Evolutionary conservation across 2,329 filamentous ascomycete species (phyloP).

Genomic region (Akanthomyces lecanii): DNA sequence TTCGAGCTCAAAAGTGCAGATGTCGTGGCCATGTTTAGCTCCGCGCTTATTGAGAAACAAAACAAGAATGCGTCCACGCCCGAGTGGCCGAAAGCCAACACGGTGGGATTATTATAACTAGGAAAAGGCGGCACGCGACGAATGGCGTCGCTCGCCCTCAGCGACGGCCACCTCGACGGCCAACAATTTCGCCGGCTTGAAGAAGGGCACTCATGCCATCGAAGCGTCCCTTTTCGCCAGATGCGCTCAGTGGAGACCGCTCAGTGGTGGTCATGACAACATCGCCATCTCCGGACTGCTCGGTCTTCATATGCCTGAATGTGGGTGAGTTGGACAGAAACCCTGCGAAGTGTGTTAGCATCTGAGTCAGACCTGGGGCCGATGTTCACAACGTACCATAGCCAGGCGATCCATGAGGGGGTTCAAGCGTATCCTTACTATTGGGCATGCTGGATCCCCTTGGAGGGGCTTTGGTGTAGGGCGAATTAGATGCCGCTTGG

Average conservation of each 20-base stretch:
- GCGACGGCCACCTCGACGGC: conserved; percentile 32
- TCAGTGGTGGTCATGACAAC: conserved; percentile 30
- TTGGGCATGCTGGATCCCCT: conserved; percentile 18
- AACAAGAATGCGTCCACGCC: background rate
- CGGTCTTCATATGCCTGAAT: conserved; percentile 29
- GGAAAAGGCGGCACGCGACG: too few relatives aligned
- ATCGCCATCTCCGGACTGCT: conserved; percentile 28
- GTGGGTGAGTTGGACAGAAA: conserved; percentile 32
- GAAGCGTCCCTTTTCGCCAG: conserved; percentile 31
- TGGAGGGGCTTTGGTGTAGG: conserved; percentile 14
- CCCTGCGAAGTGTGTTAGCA: conserved; percentile 30
- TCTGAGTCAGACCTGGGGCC: conserved; percentile 17
- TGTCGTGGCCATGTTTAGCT: background rate
- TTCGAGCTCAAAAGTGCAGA: background rate
- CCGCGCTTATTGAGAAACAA: background rate
- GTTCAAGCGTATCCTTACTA: conserved; percentile 20
- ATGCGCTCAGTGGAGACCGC: conserved; percentile 24
- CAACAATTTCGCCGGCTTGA: conserved; percentile 56
- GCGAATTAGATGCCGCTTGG: conserved; percentile 24
- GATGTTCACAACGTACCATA: conserved; percentile 31
- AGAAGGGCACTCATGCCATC: conserved; percentile 58
- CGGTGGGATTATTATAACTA: background rate
- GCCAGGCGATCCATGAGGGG: conserved; percentile 21
- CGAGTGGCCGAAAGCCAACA: background rate
- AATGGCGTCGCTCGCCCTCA: background rate